These are phyloP conservation scores for Trifolium dubium DNA, from an alignment of 306 rosid species.

Conservation along the genomic window DNA sequence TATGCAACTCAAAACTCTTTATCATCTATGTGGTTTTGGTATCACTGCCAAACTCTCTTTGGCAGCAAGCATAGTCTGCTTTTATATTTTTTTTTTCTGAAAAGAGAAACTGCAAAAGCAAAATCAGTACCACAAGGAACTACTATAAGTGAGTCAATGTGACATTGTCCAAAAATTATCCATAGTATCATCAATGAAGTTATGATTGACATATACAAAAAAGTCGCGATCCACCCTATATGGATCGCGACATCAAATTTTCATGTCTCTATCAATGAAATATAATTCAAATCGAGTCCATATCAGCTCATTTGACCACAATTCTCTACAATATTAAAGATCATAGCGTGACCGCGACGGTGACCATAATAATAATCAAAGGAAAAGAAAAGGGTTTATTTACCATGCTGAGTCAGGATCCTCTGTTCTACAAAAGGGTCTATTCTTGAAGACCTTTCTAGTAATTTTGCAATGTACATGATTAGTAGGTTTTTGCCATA, in stretches of 20 bases:
- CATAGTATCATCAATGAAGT: too few species aligned
- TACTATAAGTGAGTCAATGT: background rate
- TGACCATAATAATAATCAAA: background rate
- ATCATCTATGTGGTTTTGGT: constrained; percentile 65
- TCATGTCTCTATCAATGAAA: background rate
- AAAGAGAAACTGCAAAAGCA: constrained; percentile 34
- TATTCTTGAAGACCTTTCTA: constrained; percentile 69
- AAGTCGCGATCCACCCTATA: background rate
- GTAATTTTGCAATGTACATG: constrained; percentile 73
- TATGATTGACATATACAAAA: background rate
- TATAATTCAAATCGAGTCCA: too few species aligned
- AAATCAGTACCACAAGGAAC: constrained; percentile 14
- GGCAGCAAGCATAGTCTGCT: constrained; percentile 42
- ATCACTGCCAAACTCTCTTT: constrained; percentile 51
- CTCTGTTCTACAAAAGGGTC: constrained; percentile 68
- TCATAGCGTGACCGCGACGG: background rate
- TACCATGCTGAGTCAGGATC: constrained; percentile 89
- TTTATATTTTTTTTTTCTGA: background rate
- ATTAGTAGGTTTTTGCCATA: constrained; percentile 90
- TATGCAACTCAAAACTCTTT: constrained; percentile 47
- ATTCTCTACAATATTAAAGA: background rate
- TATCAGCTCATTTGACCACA: too few species aligned
- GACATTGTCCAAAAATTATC: background rate
- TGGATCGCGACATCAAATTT: background rate
- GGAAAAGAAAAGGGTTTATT: constrained; percentile 8